phyloP scores from a whole-genome alignment of 345 rosid species.

The Eucalyptus pauciflora region DNA sequence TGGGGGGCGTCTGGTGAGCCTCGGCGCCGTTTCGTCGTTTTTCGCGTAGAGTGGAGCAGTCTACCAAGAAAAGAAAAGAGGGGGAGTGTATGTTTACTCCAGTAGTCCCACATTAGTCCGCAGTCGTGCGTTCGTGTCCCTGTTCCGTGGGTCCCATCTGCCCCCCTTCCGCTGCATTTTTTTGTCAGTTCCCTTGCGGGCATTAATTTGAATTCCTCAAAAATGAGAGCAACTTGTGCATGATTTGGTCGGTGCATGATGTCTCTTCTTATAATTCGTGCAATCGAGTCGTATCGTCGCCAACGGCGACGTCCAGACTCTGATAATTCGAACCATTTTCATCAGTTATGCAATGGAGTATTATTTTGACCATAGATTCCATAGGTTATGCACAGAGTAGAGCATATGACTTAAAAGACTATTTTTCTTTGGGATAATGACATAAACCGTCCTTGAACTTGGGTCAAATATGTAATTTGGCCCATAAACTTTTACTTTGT shows the following conservation, averaged over 20 bases:
- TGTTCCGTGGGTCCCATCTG: background rate
- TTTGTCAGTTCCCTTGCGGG: background rate
- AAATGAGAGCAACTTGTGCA: background rate
- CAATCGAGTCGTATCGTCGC: background rate
- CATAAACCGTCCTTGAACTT: accelerated
- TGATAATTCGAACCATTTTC: background rate
- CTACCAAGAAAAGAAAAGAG: background rate
- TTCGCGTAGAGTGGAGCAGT: background rate
- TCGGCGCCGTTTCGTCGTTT: slow-evolving; percentile 21
- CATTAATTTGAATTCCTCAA: background rate
- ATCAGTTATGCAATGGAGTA: background rate
- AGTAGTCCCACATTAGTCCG: background rate
- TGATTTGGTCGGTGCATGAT: background rate
- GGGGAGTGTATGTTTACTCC: background rate
- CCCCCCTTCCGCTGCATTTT: background rate
- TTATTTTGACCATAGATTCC: background rate
- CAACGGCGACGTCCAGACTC: background rate
- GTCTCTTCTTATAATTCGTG: background rate
- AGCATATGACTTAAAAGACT: background rate
- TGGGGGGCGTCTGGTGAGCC: background rate
- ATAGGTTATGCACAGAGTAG: background rate
- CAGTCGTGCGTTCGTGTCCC: background rate
- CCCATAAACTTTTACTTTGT: too few species aligned
- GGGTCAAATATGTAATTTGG: too few species aligned
- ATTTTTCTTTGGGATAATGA: too few species aligned